Conservation (phyloP, 2,329 filamentous ascomycete species). For the Penicillium corylophilum region DNA sequence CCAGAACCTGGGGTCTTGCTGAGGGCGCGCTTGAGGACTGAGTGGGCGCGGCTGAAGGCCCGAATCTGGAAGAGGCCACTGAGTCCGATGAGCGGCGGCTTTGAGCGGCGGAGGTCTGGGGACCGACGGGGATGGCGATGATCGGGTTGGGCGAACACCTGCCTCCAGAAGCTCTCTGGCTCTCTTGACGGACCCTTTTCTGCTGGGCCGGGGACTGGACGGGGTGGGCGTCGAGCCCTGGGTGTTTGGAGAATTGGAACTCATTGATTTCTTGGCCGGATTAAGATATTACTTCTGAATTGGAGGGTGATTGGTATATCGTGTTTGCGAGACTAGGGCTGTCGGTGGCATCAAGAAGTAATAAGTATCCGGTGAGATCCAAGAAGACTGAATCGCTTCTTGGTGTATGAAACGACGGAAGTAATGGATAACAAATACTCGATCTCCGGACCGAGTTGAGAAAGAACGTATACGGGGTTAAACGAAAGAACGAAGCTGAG, state of each 20-base stretch:
- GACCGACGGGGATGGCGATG: constrained; percentile 8
- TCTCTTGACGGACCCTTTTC: constrained; percentile 37
- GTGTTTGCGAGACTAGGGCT: constrained; percentile 1
- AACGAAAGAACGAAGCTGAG: constrained; percentile 6
- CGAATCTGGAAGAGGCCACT: constrained; percentile 47
- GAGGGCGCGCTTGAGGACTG: constrained; percentile 28
- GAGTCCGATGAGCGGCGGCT: constrained; percentile 38
- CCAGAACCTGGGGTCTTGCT: constrained; percentile 28
- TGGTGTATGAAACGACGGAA: background rate
- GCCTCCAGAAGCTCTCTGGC: constrained; percentile 36
- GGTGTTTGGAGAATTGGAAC: constrained; percentile 11
- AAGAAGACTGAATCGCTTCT: background rate
- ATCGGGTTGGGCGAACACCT: constrained; percentile 27
- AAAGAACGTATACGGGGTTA: constrained; percentile 7
- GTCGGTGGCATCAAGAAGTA: constrained; percentile 11
- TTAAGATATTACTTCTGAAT: background rate
- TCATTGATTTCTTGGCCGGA: constrained; percentile 20
- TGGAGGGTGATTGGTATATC: background rate
- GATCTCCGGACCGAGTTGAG: constrained; percentile 13
- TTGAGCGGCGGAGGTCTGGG: constrained; percentile 16
- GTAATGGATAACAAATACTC: constrained; percentile 1
- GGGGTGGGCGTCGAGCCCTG: constrained; percentile 11
- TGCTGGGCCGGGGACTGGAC: constrained; percentile 12
- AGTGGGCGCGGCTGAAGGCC: constrained; percentile 23
- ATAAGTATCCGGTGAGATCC: background rate